Conservation (phyloP, 345 rosid genomes). For the Cochlearia excelsa region DNA sequence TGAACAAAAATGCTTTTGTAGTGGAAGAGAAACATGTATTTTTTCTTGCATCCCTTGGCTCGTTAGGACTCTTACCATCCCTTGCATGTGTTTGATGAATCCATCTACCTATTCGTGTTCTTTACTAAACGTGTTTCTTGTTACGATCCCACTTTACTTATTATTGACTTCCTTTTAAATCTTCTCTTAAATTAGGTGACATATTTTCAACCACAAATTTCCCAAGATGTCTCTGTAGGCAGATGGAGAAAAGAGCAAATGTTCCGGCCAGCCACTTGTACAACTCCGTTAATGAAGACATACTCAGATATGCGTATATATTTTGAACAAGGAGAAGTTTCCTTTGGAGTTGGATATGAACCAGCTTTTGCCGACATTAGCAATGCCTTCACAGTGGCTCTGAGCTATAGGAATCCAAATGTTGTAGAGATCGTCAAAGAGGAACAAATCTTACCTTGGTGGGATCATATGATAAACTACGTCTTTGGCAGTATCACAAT, state of each 20-base stretch:
- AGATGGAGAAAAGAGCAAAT: conserved; percentile 92
- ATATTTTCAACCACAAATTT: conserved; percentile 83
- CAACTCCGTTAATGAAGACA: conserved; percentile 91
- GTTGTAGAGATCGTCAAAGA: conserved; percentile 59
- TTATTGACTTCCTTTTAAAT: conserved; percentile 17
- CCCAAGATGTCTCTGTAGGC: conserved; percentile 84
- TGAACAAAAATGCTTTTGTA: neutral
- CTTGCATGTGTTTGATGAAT: neutral
- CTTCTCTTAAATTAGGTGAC: conserved; percentile 71
- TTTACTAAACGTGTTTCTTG: conserved; percentile 11
- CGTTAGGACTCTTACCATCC: too few relatives aligned
- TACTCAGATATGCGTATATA: conserved; percentile 77
- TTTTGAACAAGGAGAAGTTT: conserved; percentile 73
- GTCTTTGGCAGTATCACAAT: conserved; percentile 74
- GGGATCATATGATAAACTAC: conserved; percentile 99
- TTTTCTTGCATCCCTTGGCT: neutral
- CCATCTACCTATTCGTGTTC: neutral
- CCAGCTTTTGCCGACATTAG: conserved; percentile 91
- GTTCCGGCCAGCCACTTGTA: conserved; percentile 92
- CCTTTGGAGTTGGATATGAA: conserved; percentile 95
- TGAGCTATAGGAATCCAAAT: conserved; percentile 67
- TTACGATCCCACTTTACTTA: conserved; percentile 3
- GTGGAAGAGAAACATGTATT: neutral
- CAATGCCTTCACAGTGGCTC: conserved; percentile 91
- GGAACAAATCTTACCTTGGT: conserved; percentile 95